These are phyloP conservation scores for Fusarium penzigii DNA, from an alignment of 2,329 filamentous ascomycete genomes.

Conservation along the genomic window DNA sequence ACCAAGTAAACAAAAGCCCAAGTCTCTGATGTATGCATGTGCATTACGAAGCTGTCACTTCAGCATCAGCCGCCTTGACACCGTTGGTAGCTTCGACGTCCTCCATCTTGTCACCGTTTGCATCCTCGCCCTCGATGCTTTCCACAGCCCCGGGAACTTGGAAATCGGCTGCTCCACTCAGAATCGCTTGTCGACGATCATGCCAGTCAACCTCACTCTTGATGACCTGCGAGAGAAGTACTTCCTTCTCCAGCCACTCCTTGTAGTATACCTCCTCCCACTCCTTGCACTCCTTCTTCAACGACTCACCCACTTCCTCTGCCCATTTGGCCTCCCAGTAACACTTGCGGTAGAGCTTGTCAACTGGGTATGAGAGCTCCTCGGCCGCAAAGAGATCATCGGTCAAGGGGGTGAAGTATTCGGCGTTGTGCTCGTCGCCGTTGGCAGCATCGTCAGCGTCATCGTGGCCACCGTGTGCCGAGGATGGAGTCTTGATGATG, in stretches of 20 bases:
- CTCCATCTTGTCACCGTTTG: constrained; percentile 23
- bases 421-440: constrained; percentile 57
- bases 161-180: constrained; percentile 49
- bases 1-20: background rate
- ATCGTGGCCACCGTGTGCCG: constrained; percentile 56
- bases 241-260: constrained; percentile 80
- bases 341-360: constrained; percentile 67
- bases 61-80: constrained; percentile 5
- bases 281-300: constrained; percentile 65
- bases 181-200: constrained; percentile 55
- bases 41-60: background rate
- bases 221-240: constrained; percentile 73
- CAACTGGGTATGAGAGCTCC: constrained; percentile 62
- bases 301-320: constrained; percentile 62
- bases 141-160: constrained; percentile 39
- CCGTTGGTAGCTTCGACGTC: constrained; percentile 8
- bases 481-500: constrained; percentile 62
- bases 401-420: constrained; percentile 57
- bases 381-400: constrained; percentile 63
- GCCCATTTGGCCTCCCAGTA: constrained; percentile 73
- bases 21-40: background rate
- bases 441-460: constrained; percentile 56
- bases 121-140: constrained; percentile 26
- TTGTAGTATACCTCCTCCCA: constrained; percentile 68
- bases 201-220: constrained; percentile 67